Conservation (phyloP, 352 stramenopile genomes). For the Pythium vanterpoolii region DNA sequence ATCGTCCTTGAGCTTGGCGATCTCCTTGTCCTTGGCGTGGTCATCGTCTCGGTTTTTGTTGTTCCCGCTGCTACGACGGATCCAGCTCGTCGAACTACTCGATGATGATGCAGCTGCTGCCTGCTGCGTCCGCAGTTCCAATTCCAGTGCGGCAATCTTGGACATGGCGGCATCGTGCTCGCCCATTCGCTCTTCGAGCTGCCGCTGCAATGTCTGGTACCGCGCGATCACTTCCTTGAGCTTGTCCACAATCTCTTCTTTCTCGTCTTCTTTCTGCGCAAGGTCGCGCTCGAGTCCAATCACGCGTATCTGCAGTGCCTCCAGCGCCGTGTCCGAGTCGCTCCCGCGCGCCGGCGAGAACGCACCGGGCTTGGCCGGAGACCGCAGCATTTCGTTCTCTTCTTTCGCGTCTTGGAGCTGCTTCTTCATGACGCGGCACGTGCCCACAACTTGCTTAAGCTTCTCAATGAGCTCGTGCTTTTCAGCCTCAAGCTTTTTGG, state of each 20-base stretch:
- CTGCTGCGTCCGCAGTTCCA: constrained; percentile 36
- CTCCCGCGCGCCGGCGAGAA: neutral
- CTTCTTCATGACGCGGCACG: constrained; percentile 67
- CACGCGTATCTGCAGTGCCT: constrained; percentile 22
- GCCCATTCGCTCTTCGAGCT: constrained; percentile 46
- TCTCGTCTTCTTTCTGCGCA: constrained; percentile 41
- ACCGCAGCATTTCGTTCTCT: constrained; percentile 48
- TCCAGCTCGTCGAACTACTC: constrained; percentile 12
- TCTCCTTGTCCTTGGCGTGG: constrained; percentile 28
- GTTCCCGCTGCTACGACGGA: constrained; percentile 18
- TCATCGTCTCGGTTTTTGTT: constrained; percentile 3
- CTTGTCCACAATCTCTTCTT: constrained; percentile 42
- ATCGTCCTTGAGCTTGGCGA: constrained; percentile 33
- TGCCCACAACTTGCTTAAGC: constrained; percentile 67
- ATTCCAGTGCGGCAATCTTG: constrained; percentile 52
- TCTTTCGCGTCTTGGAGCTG: constrained; percentile 61
- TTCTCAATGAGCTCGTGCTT: constrained; percentile 78
- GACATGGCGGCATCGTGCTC: constrained; percentile 43
- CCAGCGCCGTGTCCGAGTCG: constrained; percentile 6
- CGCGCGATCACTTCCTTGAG: constrained; percentile 45
- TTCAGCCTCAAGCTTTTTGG: constrained; percentile 54
- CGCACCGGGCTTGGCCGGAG: constrained; percentile 27
- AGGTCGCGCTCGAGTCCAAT: constrained; percentile 36
- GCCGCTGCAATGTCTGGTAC: constrained; percentile 47
- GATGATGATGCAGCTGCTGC: constrained; percentile 12